These are phyloP conservation scores for Plasmodium reichenowi DNA, from an alignment of 169 alveolate species.

Conservation along the genomic window DNA sequence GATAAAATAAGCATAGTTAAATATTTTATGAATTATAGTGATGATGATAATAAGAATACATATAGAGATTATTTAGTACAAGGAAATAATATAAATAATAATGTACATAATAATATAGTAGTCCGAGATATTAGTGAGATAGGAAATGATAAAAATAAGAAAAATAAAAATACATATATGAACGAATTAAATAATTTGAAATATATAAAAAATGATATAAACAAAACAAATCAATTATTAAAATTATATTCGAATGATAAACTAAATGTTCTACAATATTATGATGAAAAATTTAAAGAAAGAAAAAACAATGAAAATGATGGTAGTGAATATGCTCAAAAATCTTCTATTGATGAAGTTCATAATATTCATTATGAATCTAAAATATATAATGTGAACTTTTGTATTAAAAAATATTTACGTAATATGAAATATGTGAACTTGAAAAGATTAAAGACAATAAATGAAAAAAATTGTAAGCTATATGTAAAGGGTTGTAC, in stretches of 20 bases:
- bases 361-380: conserved; percentile 10
- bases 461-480: conserved; percentile 45
- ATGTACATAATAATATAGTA: no score
- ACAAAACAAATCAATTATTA: conserved; percentile 7
- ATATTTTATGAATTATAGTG: neutral
- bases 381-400: conserved; percentile 41
- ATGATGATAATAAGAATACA: neutral
- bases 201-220: neutral
- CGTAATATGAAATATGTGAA: conserved; percentile 50
- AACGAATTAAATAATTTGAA: conserved; percentile 21
- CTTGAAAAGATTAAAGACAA: conserved; percentile 58
- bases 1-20: conserved; percentile 9
- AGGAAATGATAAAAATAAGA: neutral
- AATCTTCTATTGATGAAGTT: conserved; percentile 4
- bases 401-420: conserved; percentile 49
- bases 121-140: conserved; percentile 8
- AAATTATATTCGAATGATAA: conserved; percentile 29
- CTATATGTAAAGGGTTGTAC: conserved; percentile 50
- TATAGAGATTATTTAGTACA: neutral
- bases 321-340: neutral
- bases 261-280: conserved; percentile 22
- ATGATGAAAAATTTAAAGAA: conserved; percentile 4
- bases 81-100: no score
- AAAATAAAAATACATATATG: neutral
- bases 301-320: neutral